A percentile compares a stretch with the other conserved stretches of the same genome.
These are phyloP conservation scores for Penicillium sp. DNA, from an alignment of 2,329 filamentous ascomycete genomes.

Conservation along the genomic window DNA sequence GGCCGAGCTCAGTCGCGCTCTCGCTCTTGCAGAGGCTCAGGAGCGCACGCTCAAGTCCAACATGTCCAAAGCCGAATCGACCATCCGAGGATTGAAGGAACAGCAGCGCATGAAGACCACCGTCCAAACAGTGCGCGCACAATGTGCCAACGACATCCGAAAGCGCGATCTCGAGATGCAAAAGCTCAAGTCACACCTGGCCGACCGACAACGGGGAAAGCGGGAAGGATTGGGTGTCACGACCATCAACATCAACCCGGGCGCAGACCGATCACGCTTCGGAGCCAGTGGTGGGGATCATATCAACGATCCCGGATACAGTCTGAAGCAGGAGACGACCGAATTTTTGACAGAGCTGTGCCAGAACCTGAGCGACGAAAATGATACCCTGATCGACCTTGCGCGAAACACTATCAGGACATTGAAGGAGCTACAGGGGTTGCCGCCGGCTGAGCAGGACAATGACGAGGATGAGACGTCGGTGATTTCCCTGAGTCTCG, in stretches of 20 bases:
- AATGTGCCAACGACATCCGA: conserved; percentile 85
- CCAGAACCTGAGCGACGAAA: conserved; percentile 81
- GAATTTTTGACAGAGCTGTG: conserved; percentile 83
- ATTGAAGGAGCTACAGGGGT: conserved; percentile 57
- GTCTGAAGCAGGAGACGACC: conserved; percentile 79
- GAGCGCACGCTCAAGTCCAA: conserved; percentile 65
- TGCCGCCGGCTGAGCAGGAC: conserved; percentile 31
- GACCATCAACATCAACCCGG: conserved; percentile 45
- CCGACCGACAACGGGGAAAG: conserved; percentile 59
- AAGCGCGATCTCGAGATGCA: conserved; percentile 88
- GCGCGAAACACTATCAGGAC: conserved; percentile 66
- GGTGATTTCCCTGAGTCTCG: conserved; percentile 23
- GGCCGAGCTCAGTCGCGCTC: conserved; percentile 53
- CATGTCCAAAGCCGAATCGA: conserved; percentile 67
- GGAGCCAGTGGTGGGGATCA: conserved; percentile 36
- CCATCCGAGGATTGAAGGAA: conserved; percentile 72
- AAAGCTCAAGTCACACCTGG: conserved; percentile 78
- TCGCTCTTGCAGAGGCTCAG: conserved; percentile 61
- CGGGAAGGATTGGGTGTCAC: conserved; percentile 50
- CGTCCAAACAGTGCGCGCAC: conserved; percentile 74
- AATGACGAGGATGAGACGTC: conserved; percentile 32
- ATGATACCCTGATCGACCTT: conserved; percentile 71
- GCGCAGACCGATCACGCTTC: conserved; percentile 32
- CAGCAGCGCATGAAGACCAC: conserved; percentile 73
- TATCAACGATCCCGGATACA: conserved; percentile 57